Percentiles rank a stretch among this genome's conserved stretches.
Evolutionary conservation across 176 grass and related monocot species (phyloP).

Genomic region (bread wheat (Triticum aestivum)): IWGSC_CS_RefSeq_v2.1 NC_057814.1:508523821-508524320

Average conservation of each 20-base stretch:
- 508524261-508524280: slow-evolving; percentile 62
- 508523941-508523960: background rate
- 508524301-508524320: slow-evolving; percentile 87
- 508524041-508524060: too few species aligned
- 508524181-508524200: background rate
- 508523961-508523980: background rate
- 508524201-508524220: background rate
- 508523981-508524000: background rate
- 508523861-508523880: background rate
- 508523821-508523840: background rate
- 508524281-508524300: slow-evolving; percentile 68
- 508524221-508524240: background rate
- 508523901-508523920: background rate
- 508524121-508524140: background rate
- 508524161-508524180: background rate
- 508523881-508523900: background rate
- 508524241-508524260: slow-evolving; percentile 28
- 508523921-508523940: background rate
- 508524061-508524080: too few species aligned
- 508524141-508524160: background rate
- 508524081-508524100: background rate
- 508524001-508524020: too few species aligned
- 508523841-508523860: background rate
- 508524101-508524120: background rate
- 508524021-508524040: too few species aligned